Percentiles rank a stretch among this genome's conserved stretches.
Evolutionary conservation across 1,139 yeast species (phyloP).

Genomic region (Hansenula lynferdii): DNA sequence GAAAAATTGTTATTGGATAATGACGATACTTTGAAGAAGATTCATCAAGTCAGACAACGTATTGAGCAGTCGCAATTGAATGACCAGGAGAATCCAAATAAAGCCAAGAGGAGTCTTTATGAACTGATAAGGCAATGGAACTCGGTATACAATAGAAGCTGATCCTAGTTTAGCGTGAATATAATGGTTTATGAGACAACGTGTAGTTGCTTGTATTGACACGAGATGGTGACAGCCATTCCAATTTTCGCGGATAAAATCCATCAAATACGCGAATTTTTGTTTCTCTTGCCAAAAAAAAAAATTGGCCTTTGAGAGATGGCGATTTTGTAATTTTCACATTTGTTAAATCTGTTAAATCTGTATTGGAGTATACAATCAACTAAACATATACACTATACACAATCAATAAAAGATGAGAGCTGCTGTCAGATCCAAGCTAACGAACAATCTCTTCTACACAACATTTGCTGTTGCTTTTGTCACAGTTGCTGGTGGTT

Average conservation of each 20-base stretch:
- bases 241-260: background rate
- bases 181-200: background rate
- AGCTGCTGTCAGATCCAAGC: constrained; percentile 30
- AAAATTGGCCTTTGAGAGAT: background rate
- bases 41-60: constrained; percentile 20
- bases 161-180: background rate
- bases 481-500: constrained; percentile 33
- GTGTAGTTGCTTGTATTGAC: background rate
- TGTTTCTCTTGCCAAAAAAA: background rate
- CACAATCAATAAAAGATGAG: constrained; percentile 20
- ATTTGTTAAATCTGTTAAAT: too few relatives aligned
- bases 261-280: too few relatives aligned
- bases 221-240: background rate
- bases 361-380: too few relatives aligned
- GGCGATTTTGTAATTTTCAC: too few relatives aligned
- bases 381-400: constrained; percentile 1
- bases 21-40: constrained; percentile 29
- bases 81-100: background rate
- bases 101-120: constrained; percentile 3
- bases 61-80: constrained; percentile 12
- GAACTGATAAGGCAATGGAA: constrained; percentile 18
- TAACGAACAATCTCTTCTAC: constrained; percentile 32
- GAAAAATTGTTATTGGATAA: constrained; percentile 10
- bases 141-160: constrained; percentile 5
- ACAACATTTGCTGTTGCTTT: constrained; percentile 35